Evolutionary conservation across 1,284 basidiomycete genomes (phyloP).

Genomic region (Malassezia sympodialis): DNA sequence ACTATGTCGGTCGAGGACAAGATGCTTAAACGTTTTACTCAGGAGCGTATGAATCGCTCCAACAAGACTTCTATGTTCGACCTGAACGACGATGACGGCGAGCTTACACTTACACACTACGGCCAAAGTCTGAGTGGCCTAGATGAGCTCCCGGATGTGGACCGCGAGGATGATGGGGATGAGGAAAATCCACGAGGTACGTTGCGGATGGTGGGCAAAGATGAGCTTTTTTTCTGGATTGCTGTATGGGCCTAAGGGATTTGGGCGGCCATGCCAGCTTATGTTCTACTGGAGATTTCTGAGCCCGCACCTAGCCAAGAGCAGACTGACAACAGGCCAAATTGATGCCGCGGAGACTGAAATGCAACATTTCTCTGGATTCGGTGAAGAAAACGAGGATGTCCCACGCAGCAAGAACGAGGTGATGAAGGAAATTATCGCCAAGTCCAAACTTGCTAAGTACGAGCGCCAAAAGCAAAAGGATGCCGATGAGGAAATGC

Average conservation of each 20-base stretch:
- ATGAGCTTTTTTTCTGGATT: conserved; percentile 5
- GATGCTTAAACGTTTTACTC: conserved; percentile 92
- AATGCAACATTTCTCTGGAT: conserved; percentile 65
- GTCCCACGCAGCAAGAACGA: conserved; percentile 66
- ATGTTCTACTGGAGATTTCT: conserved; percentile 48
- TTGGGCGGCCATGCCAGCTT: conserved; percentile 18
- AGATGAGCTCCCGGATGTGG: conserved; percentile 72
- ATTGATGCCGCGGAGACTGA: conserved; percentile 17
- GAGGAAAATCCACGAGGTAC: conserved; percentile 24
- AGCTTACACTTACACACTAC: conserved; percentile 66
- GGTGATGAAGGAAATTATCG: conserved; percentile 95
- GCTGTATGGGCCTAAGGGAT: conserved; percentile 9
- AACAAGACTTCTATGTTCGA: conserved; percentile 78
- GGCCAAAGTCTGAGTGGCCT: conserved; percentile 72
- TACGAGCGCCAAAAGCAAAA: conserved; percentile 74
- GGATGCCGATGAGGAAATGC: conserved; percentile 73
- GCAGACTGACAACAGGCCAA: conserved; percentile 14
- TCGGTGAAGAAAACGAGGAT: conserved; percentile 63
- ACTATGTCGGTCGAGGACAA: conserved; percentile 84
- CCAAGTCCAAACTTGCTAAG: conserved; percentile 77
- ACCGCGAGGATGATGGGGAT: conserved; percentile 24
- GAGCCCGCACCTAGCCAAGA: conserved; percentile 15
- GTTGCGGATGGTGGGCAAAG: conserved; percentile 1
- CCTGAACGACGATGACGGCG: conserved; percentile 57
- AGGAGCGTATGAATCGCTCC: conserved; percentile 53